Percentiles rank a stretch among this genome's conserved stretches.
These are phyloP conservation scores for Globisporangium echinulatum DNA, from an alignment of 352 stramenopile genomes.

Conservation along the genomic window DNA sequence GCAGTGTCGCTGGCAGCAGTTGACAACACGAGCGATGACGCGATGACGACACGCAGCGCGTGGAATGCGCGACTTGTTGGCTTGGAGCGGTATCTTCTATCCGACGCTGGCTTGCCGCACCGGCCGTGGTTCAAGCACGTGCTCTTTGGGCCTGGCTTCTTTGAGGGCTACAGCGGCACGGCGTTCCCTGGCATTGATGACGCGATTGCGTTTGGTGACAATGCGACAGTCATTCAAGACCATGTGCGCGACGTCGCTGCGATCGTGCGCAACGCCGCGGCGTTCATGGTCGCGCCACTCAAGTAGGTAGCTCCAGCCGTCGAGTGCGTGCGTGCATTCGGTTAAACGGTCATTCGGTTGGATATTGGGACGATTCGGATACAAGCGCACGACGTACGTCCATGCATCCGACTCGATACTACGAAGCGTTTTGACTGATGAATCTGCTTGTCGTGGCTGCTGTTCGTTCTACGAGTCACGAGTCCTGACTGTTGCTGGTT, in stretches of 20 bases:
- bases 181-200: slow-evolving; percentile 48
- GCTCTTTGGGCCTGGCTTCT: slow-evolving; percentile 54
- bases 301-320: not conserved
- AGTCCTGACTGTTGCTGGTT: too few species aligned
- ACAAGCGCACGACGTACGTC: too few species aligned
- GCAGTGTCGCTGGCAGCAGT: not conserved
- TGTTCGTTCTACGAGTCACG: too few species aligned
- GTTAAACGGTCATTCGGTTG: too few species aligned
- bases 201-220: slow-evolving; percentile 39
- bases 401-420: too few species aligned
- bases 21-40: not conserved
- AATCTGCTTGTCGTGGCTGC: too few species aligned
- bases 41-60: slow-evolving; percentile 4
- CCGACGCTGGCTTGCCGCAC: slow-evolving; percentile 33
- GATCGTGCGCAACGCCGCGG: slow-evolving; percentile 25
- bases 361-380: too few species aligned
- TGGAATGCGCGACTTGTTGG: slow-evolving; percentile 47
- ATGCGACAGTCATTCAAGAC: slow-evolving; percentile 20
- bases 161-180: slow-evolving; percentile 41
- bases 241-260: slow-evolving; percentile 39
- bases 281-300: slow-evolving; percentile 7
- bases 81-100: slow-evolving; percentile 38
- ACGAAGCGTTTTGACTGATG: too few species aligned
- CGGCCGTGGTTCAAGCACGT: slow-evolving; percentile 57
- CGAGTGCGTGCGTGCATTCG: not conserved